Evolutionary conservation across 2,329 filamentous ascomycete species (phyloP), one percentile per base, ranked within the genome.

Genomic region (Amesomyces nigricolor): DNA sequence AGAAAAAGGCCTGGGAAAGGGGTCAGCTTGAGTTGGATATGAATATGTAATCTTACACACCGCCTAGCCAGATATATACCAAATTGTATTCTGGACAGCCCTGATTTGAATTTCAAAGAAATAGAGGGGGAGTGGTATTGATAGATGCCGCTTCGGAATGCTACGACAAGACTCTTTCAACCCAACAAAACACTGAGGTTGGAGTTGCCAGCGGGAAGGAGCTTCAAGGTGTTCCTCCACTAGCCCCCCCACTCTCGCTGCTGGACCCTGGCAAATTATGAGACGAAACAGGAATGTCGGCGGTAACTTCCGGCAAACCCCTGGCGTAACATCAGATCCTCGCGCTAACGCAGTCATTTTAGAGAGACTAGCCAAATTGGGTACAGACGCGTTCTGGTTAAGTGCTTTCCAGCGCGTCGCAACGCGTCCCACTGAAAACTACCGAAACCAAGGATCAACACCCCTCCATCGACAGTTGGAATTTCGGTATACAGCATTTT

Each of bases 341-440:
- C 7, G 30, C 30, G 30, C 30, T 7, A 10, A 32, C 30, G 30
- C 30, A 32, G 30, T 10, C 30, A 32, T 8, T 32, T 32, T 2
- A 7, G 30, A 10, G 30, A 1, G 10, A n/a, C 30, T 32, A 46
- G 6, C 43, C 43, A 1, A 30, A 8, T 46, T 14, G 6, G 35
- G 35, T 29, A 19, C 4, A 40, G 35, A 35, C 49, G 43, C 48
- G 46, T 58, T 42, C 44, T 39, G 55, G 58, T 59, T 26, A 57
- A 57, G 56, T 61, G 56, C 16, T 53, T 49, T 14, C 10, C 13
- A n/a, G 37, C 49, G 49, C 54, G 49, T 48, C 46, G 5, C 47
- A 48, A 13, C 54, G 54, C 54, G 54, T 55, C 51, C 14, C 42
- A 22, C 35, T 26, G 10, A 30, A 43, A 43, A 46, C 45, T 42